These are phyloP conservation scores for Nannochloris sp. DNA, from an alignment of 139 green algal genomes.

Conservation along the genomic window DNA sequence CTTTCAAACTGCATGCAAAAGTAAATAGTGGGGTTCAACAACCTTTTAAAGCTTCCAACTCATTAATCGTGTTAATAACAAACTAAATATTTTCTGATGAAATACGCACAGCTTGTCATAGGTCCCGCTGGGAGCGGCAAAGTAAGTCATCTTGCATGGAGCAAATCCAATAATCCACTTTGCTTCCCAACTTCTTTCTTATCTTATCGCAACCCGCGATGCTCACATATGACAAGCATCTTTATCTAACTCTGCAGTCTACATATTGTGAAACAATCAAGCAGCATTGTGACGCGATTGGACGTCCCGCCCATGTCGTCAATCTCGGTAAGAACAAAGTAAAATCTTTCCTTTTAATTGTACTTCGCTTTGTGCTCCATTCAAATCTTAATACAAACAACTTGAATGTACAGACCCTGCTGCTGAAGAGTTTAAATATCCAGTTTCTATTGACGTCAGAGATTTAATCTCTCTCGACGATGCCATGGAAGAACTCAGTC, in stretches of 20 bases:
- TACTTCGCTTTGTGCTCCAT: background rate
- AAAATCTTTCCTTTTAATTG: background rate
- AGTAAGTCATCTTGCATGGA: constrained; percentile 19
- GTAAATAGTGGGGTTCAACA: background rate
- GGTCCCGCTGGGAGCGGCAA: constrained; percentile 95
- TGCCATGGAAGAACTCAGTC: constrained; percentile 89
- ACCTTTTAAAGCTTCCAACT: background rate
- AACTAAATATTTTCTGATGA: constrained; percentile 2
- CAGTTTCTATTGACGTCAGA: constrained; percentile 77
- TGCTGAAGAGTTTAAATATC: constrained; percentile 90
- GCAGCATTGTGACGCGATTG: constrained; percentile 85
- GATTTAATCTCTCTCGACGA: constrained; percentile 90
- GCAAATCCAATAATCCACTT: background rate
- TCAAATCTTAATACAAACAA: background rate
- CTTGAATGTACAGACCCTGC: constrained; percentile 70
- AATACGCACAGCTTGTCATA: constrained; percentile 85
- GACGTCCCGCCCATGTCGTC: constrained; percentile 73
- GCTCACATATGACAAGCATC: background rate
- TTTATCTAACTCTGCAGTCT: constrained; percentile 54
- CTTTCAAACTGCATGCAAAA: background rate
- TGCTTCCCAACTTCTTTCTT: background rate
- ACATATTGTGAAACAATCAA: constrained; percentile 90
- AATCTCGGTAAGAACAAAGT: constrained; percentile 76
- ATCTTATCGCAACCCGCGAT: background rate
- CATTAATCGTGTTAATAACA: background rate